Evolutionary conservation across 371 early-diverging fungal genomes (phyloP).

Genomic region (Syncephalastrum sp.): DNA sequence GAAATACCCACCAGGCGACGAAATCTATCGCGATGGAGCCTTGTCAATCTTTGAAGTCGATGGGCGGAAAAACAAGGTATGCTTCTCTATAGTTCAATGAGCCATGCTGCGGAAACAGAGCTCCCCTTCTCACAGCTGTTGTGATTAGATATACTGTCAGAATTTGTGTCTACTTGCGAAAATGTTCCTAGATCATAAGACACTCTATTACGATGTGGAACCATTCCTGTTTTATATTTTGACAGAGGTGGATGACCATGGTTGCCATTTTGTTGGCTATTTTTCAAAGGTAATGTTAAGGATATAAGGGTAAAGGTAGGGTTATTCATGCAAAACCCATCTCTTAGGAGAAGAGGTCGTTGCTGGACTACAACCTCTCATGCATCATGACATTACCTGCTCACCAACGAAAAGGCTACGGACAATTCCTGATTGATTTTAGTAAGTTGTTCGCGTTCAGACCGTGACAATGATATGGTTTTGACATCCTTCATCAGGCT

Average conservation of each 20-base stretch:
- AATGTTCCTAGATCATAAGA: constrained; percentile 99
- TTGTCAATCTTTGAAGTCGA: constrained; percentile 95
- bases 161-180: constrained; percentile 98
- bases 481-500: constrained; percentile 39
- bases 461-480: background rate
- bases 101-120: background rate
- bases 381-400: constrained; percentile 98
- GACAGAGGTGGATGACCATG: constrained; percentile 74
- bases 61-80: constrained; percentile 85
- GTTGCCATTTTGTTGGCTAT: constrained; percentile 97
- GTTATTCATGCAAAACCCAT: background rate
- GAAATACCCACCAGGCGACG: constrained; percentile 96
- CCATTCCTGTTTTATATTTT: constrained; percentile 99
- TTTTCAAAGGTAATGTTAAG: constrained; percentile 88
- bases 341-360: constrained; percentile 86
- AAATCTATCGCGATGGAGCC: constrained; percentile 93
- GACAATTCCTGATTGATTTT: constrained; percentile 96
- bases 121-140: background rate
- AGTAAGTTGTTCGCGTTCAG: constrained; percentile 53
- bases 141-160: constrained; percentile 77
- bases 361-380: constrained; percentile 94
- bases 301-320: background rate
- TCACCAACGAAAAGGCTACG: constrained; percentile 98
- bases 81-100: background rate
- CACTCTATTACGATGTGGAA: constrained; percentile 99